phyloP scores from a whole-genome alignment of 78 protist genomes.

The Emiliania huxleyi region DNA sequence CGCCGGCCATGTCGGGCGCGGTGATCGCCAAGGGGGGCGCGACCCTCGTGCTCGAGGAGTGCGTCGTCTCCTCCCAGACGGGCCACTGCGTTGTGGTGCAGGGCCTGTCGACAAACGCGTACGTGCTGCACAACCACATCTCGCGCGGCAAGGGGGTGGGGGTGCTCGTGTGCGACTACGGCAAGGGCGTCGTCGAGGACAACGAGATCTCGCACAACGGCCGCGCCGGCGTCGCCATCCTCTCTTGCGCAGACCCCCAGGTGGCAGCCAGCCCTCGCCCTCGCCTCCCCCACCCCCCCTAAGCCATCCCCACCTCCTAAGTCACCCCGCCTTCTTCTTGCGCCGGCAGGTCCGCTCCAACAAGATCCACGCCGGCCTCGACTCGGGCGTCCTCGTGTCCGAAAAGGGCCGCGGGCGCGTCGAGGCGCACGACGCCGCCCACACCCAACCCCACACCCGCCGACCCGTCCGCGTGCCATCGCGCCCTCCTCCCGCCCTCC shows the following conservation, averaged over 20 bases:
- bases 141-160: neutral
- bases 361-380: neutral
- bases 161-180: constrained; percentile 5
- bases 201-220: neutral
- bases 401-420: neutral
- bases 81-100: neutral
- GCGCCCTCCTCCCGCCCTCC: too few relatives aligned
- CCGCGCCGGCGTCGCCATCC: constrained; percentile 26
- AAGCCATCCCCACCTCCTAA: too few relatives aligned
- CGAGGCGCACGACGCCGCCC: too few relatives aligned
- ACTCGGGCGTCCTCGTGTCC: constrained; percentile 11
- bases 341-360: neutral
- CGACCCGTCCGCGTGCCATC: too few relatives aligned
- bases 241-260: neutral
- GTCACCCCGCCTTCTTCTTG: too few relatives aligned
- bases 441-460: too few relatives aligned
- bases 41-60: neutral
- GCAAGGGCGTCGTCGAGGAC: neutral
- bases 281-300: too few relatives aligned
- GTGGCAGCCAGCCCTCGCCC: too few relatives aligned
- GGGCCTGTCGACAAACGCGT: neutral
- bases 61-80: neutral
- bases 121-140: neutral
- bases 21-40: neutral
- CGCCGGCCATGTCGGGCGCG: neutral